phyloP scores from a whole-genome alignment of 2,329 filamentous ascomycete genomes.

The Fusarium nanum region DNA sequence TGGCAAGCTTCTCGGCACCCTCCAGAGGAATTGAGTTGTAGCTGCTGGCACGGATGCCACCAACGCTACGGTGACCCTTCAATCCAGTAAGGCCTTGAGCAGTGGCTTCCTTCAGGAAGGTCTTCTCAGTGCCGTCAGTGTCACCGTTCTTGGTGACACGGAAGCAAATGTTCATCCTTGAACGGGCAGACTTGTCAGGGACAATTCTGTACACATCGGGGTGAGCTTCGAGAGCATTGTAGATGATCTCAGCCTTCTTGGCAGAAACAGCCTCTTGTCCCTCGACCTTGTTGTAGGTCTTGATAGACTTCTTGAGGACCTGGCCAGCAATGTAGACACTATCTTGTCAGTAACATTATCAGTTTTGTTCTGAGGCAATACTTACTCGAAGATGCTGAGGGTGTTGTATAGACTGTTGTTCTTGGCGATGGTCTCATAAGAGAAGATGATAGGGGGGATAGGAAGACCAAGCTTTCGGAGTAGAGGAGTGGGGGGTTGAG shows the following conservation, averaged over 20 bases:
- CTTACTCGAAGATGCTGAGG: slow-evolving; percentile 86
- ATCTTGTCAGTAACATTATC: slow-evolving; percentile 17
- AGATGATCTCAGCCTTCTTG: slow-evolving; percentile 81
- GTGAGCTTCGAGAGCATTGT: slow-evolving; percentile 79
- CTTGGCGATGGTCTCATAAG: slow-evolving; percentile 87
- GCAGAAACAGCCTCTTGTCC: slow-evolving; percentile 81
- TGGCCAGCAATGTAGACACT: slow-evolving; percentile 91
- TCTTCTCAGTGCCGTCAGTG: slow-evolving; percentile 77
- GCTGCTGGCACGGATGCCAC: slow-evolving; percentile 79
- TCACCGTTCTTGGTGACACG: slow-evolving; percentile 71
- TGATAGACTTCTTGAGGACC: slow-evolving; percentile 81
- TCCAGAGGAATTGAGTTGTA: slow-evolving; percentile 85
- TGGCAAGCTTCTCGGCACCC: slow-evolving; percentile 74
- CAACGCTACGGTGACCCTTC: slow-evolving; percentile 87
- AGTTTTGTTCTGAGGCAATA: slow-evolving; percentile 5
- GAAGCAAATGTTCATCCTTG: slow-evolving; percentile 97
- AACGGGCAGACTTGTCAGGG: slow-evolving; percentile 79
- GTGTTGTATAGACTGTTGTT: slow-evolving; percentile 98
- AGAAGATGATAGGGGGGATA: slow-evolving; percentile 81
- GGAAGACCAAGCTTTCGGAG: slow-evolving; percentile 81
- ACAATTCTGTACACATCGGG: slow-evolving; percentile 81
- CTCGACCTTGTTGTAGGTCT: slow-evolving; percentile 73
- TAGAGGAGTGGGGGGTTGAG: slow-evolving; percentile 74
- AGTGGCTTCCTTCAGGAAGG: slow-evolving; percentile 79
- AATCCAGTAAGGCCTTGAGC: slow-evolving; percentile 78